phyloP scores from a whole-genome alignment of 805 yeast species.

The Brettanomyces nanus region DNA sequence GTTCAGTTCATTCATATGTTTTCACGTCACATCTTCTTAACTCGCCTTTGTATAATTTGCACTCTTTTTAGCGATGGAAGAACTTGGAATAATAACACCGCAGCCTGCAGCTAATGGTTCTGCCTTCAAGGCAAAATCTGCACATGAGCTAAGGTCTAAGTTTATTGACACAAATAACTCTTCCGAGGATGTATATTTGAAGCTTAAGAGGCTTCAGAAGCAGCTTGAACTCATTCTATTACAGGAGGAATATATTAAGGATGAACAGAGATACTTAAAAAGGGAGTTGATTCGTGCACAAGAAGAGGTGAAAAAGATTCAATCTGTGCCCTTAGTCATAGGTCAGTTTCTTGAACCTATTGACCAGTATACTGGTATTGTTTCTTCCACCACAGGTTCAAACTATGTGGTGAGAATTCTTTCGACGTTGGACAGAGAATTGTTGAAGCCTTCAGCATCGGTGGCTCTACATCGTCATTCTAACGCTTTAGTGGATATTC shows the following conservation, averaged over 20 bases:
- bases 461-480: slow-evolving; percentile 98
- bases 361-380: slow-evolving; percentile 94
- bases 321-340: slow-evolving; percentile 94
- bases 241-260: slow-evolving; percentile 96
- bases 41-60: no score
- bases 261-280: slow-evolving; percentile 93
- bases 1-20: no score
- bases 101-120: slow-evolving; percentile 6
- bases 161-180: slow-evolving; percentile 20
- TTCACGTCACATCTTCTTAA: no score
- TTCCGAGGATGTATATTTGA: slow-evolving; percentile 65
- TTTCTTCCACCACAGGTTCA: slow-evolving; percentile 95
- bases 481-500: slow-evolving; percentile 91
- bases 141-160: slow-evolving; percentile 12
- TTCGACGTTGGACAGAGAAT: slow-evolving; percentile 90
- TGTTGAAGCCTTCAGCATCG: slow-evolving; percentile 87
- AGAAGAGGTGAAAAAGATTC: slow-evolving; percentile 96
- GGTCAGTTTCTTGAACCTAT: slow-evolving; percentile 98
- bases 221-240: slow-evolving; percentile 76
- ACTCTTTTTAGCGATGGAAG: no score
- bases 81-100: slow-evolving; percentile 42
- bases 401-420: slow-evolving; percentile 93
- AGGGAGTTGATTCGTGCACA: slow-evolving; percentile 94
- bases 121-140: slow-evolving; percentile 4
- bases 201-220: slow-evolving; percentile 80